phyloP scores from a whole-genome alignment of 257 asterid genomes.

The Solanum commersonii region DNA sequence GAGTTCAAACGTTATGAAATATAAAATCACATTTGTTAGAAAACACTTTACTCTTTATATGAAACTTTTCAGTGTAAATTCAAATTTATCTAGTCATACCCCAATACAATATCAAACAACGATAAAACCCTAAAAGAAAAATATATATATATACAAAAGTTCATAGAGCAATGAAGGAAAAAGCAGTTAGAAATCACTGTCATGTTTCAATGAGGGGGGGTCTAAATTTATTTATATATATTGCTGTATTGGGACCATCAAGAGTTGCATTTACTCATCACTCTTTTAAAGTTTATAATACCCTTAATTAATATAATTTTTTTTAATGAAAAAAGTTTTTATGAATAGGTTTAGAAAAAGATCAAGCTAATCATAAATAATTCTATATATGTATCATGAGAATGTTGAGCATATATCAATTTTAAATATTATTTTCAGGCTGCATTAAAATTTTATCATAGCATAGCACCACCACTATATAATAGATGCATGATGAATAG shows the following conservation, averaged over 20 bases:
- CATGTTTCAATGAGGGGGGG: constrained; percentile 41
- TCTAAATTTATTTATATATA: background rate
- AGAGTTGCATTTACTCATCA: background rate
- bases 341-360: background rate
- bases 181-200: constrained; percentile 23
- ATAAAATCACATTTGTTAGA: background rate
- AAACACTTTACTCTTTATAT: background rate
- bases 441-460: background rate
- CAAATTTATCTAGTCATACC: background rate
- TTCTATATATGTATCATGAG: background rate
- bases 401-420: background rate
- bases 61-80: background rate
- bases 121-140: background rate
- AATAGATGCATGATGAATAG: background rate
- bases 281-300: background rate
- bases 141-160: background rate
- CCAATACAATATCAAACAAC: background rate
- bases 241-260: constrained; percentile 19
- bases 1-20: background rate
- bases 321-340: background rate
- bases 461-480: background rate
- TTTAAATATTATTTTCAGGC: background rate
- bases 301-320: background rate
- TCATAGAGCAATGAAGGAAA: background rate
- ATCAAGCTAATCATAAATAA: background rate